Percentiles rank a stretch among this genome's conserved stretches.
Evolutionary conservation across 2,329 filamentous ascomycete genomes (phyloP).

Genomic region (Xylaria sp.): DNA sequence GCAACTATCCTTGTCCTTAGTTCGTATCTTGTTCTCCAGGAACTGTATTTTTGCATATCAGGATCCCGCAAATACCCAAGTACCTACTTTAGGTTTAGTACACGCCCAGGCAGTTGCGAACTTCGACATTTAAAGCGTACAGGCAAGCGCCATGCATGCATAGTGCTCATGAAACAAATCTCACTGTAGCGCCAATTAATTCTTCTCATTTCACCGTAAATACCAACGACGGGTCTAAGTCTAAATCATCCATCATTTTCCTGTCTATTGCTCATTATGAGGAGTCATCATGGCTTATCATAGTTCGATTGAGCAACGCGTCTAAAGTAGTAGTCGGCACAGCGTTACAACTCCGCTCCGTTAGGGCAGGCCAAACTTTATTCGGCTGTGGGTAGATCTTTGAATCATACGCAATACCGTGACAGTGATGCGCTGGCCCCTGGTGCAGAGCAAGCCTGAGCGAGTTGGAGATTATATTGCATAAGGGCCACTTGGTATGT

Average conservation of each 20-base stretch:
- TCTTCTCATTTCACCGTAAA: neutral
- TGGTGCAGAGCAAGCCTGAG: neutral
- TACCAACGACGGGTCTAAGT: neutral
- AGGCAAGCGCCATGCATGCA: neutral
- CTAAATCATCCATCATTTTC: neutral
- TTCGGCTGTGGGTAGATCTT: neutral
- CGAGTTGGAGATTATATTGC: neutral
- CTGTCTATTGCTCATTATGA: neutral
- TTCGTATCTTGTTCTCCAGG: neutral
- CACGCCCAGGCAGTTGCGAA: neutral
- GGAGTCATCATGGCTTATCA: neutral
- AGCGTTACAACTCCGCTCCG: neutral
- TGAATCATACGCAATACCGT: neutral
- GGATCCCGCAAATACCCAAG: neutral
- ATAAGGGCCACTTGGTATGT: conserved; percentile 1
- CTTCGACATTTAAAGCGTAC: neutral
- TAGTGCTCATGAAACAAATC: neutral
- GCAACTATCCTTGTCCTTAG: neutral
- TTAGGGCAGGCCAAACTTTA: neutral
- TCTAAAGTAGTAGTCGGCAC: too few species aligned
- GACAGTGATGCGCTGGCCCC: neutral
- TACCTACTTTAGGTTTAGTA: too few species aligned
- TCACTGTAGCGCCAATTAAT: neutral
- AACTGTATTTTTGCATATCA: neutral
- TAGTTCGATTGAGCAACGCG: neutral